Evolutionary conservation across 2,329 filamentous ascomycete species (phyloP).

Genomic region (Ceratocystis cacaofunesta): DNA sequence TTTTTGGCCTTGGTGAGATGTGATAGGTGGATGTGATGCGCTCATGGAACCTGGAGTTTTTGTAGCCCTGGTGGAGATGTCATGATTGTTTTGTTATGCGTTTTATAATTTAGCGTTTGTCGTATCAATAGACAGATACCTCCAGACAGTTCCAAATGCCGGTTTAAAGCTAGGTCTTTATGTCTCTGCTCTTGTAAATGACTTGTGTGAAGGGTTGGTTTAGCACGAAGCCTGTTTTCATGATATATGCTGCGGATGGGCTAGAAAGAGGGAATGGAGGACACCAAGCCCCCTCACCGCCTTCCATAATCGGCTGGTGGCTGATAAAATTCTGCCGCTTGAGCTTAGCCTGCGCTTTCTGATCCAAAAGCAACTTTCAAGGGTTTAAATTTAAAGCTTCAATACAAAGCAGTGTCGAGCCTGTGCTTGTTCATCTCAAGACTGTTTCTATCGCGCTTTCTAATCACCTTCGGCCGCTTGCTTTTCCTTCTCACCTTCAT

Average conservation of each 20-base stretch:
- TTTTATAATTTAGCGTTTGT: slow-evolving; percentile 6
- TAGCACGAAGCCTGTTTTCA: background rate
- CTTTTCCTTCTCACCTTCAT: too few species aligned
- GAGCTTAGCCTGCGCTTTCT: background rate
- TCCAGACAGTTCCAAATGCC: background rate
- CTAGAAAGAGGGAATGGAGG: too few species aligned
- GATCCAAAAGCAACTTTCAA: background rate
- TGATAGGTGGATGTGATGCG: background rate
- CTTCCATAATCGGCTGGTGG: slow-evolving; percentile 2
- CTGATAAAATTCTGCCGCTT: background rate
- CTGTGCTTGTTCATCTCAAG: background rate
- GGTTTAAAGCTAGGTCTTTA: too few species aligned
- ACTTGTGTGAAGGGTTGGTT: background rate
- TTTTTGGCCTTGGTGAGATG: background rate
- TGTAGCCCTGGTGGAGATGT: background rate
- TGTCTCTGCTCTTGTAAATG: background rate
- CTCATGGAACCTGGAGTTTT: background rate
- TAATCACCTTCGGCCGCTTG: background rate
- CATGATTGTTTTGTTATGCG: slow-evolving; percentile 4
- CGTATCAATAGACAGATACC: background rate
- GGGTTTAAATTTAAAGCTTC: background rate
- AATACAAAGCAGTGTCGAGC: background rate
- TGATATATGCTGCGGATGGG: background rate
- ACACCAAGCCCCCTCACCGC: background rate
- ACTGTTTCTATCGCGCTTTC: background rate